A percentile compares a stretch with the other conserved stretches of the same genome.
Evolutionary conservation across 192 early-diverging fungal genomes (phyloP).

Genomic region (Umbelopsis sp.): DNA sequence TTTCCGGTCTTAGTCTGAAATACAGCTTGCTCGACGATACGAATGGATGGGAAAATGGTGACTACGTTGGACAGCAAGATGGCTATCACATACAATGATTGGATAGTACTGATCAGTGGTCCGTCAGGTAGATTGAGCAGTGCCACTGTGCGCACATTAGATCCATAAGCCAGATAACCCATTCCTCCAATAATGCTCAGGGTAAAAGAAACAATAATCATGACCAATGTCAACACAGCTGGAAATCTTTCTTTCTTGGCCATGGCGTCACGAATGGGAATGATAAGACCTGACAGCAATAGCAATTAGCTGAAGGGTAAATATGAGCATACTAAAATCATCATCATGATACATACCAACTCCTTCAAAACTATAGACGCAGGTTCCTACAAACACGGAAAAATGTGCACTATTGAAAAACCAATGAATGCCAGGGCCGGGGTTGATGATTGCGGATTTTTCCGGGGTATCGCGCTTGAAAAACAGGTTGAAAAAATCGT

Average conservation of each 20-base stretch:
- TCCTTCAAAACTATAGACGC: slow-evolving; percentile 94
- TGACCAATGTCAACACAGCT: slow-evolving; percentile 69
- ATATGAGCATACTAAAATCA: background rate
- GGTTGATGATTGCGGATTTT: slow-evolving; percentile 37
- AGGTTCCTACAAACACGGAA: slow-evolving; percentile 81
- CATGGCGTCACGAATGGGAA: slow-evolving; percentile 82
- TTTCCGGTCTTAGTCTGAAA: slow-evolving; percentile 70
- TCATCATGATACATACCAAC: slow-evolving; percentile 61
- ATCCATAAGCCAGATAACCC: slow-evolving; percentile 82
- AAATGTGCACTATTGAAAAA: slow-evolving; percentile 70
- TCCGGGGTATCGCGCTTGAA: slow-evolving; percentile 54
- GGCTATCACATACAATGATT: slow-evolving; percentile 84
- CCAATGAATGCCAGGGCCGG: slow-evolving; percentile 46
- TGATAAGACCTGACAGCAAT: slow-evolving; percentile 48
- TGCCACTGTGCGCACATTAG: slow-evolving; percentile 77
- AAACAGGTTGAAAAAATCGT: slow-evolving; percentile 69
- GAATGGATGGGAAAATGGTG: slow-evolving; percentile 85
- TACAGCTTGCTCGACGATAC: slow-evolving; percentile 81
- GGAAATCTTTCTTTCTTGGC: slow-evolving; percentile 85
- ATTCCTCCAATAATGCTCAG: slow-evolving; percentile 77
- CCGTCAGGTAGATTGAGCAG: slow-evolving; percentile 81
- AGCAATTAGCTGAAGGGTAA: background rate
- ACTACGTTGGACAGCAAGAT: slow-evolving; percentile 89
- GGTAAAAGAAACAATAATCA: slow-evolving; percentile 68
- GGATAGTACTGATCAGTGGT: slow-evolving; percentile 64